Conservation (phyloP, 148 eudicot species). For the Cornus kousa region DNA sequence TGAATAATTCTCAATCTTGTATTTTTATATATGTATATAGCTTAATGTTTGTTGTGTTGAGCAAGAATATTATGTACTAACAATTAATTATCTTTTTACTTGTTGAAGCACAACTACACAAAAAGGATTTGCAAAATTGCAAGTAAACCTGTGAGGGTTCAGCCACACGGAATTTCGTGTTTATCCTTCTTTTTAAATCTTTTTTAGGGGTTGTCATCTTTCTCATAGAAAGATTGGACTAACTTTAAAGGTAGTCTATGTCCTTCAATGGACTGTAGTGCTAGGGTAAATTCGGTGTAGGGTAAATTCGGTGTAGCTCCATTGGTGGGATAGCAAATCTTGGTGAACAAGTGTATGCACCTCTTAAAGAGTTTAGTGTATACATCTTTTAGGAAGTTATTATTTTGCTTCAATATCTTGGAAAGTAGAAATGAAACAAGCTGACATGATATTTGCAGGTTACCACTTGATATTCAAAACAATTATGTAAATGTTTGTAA, state of each 20-base stretch:
- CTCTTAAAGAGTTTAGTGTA: background rate
- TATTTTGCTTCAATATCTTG: background rate
- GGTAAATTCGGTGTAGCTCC: constrained; percentile 6
- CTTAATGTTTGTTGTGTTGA: too few relatives aligned
- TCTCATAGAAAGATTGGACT: constrained; percentile 1
- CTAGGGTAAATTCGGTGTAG: constrained; percentile 6
- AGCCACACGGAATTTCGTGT: background rate
- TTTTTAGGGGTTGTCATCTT: background rate
- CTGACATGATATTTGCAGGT: background rate
- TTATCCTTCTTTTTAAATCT: too few relatives aligned
- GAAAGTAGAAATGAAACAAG: background rate
- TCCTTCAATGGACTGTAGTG: constrained; percentile 1
- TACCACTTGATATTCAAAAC: background rate
- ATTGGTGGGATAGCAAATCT: background rate
- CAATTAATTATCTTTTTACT: too few relatives aligned
- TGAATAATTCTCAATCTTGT: too few relatives aligned
- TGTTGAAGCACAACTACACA: too few relatives aligned
- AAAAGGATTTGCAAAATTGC: too few relatives aligned
- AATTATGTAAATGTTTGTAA: background rate
- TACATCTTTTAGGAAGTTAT: background rate
- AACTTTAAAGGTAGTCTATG: background rate
- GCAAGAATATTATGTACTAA: too few relatives aligned
- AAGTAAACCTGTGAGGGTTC: background rate
- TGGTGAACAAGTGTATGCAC: background rate
- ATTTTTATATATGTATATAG: too few relatives aligned